phyloP scores from a whole-genome alignment of 2,329 filamentous ascomycete genomes.

The Fusarium austroafricanum region DNA sequence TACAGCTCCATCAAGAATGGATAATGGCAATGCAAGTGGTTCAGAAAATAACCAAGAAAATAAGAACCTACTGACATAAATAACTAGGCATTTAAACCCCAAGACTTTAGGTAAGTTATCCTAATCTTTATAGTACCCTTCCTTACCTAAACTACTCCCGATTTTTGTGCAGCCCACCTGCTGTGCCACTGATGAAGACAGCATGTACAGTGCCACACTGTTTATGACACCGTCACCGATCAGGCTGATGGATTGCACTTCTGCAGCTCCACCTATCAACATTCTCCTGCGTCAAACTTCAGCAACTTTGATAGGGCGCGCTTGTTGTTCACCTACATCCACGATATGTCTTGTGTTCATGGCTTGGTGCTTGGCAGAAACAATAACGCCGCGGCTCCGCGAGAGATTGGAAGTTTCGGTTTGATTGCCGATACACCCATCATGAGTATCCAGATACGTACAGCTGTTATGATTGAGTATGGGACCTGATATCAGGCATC shows the following conservation, averaged over 20 bases:
- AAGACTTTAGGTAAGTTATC: too few relatives aligned
- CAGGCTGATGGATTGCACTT: constrained; percentile 24
- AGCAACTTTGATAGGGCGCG: constrained; percentile 25
- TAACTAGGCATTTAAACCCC: too few relatives aligned
- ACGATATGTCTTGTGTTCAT: constrained; percentile 18
- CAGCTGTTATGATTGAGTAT: neutral
- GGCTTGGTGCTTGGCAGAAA: constrained; percentile 26
- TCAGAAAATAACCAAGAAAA: too few relatives aligned
- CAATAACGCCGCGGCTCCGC: constrained; percentile 23
- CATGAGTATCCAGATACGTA: constrained; percentile 10
- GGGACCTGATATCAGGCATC: neutral
- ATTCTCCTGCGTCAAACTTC: constrained; percentile 22
- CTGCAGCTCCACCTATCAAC: constrained; percentile 30
- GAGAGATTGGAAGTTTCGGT: constrained; percentile 12
- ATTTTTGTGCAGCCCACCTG: too few relatives aligned
- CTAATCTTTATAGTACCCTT: too few relatives aligned
- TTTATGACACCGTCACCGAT: neutral
- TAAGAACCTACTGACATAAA: too few relatives aligned
- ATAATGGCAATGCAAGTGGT: constrained; percentile 29
- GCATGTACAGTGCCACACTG: constrained; percentile 1
- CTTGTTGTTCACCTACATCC: constrained; percentile 23
- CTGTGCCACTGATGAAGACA: constrained; percentile 16
- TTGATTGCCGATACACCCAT: constrained; percentile 37
- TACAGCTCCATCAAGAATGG: constrained; percentile 24
- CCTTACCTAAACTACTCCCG: too few relatives aligned